phyloP scores from a whole-genome alignment of 768 basidiomycete genomes.

The Gyrodon lividus region DNA sequence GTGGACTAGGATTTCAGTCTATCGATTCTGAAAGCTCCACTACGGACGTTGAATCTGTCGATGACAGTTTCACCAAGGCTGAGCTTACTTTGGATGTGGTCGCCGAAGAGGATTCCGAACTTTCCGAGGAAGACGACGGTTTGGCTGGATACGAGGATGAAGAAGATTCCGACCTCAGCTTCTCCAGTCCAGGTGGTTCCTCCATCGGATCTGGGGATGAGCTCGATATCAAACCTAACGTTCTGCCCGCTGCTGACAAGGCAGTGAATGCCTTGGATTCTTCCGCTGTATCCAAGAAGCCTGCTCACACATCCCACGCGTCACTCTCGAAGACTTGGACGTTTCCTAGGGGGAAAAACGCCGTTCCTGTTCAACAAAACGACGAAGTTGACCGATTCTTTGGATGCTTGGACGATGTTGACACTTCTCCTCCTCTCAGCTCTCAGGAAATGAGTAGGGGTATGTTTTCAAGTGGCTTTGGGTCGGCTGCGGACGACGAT shows the following conservation, averaged over 20 bases:
- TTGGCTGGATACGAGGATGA: slow-evolving; percentile 72
- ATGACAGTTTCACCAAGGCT: slow-evolving; percentile 41
- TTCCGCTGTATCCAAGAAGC: slow-evolving; percentile 14
- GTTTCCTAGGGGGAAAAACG: slow-evolving; percentile 45
- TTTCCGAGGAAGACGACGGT: slow-evolving; percentile 48
- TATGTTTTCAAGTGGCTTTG: slow-evolving; percentile 56
- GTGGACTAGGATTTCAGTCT: slow-evolving; percentile 54
- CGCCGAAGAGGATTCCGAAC: slow-evolving; percentile 50
- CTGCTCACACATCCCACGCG: slow-evolving; percentile 31
- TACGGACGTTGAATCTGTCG: slow-evolving; percentile 67
- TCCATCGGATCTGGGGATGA: slow-evolving; percentile 58
- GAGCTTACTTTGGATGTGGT: slow-evolving; percentile 55
- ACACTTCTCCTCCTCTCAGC: slow-evolving; percentile 47
- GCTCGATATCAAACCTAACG: slow-evolving; percentile 19
- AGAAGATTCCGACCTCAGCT: slow-evolving; percentile 52
- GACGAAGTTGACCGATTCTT: slow-evolving; percentile 78
- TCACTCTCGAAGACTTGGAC: slow-evolving; percentile 72
- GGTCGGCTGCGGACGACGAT: slow-evolving; percentile 46
- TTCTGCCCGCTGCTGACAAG: slow-evolving; percentile 14
- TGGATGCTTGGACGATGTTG: slow-evolving; percentile 59
- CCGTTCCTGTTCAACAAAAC: slow-evolving; percentile 19
- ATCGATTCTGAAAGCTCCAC: slow-evolving; percentile 63
- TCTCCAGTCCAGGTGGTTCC: slow-evolving; percentile 45
- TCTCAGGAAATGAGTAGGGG: slow-evolving; percentile 55
- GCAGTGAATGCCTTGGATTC: slow-evolving; percentile 1